Conservation (phyloP, 192 early-diverging fungal genomes). For the Coemansia sp. region DNA sequence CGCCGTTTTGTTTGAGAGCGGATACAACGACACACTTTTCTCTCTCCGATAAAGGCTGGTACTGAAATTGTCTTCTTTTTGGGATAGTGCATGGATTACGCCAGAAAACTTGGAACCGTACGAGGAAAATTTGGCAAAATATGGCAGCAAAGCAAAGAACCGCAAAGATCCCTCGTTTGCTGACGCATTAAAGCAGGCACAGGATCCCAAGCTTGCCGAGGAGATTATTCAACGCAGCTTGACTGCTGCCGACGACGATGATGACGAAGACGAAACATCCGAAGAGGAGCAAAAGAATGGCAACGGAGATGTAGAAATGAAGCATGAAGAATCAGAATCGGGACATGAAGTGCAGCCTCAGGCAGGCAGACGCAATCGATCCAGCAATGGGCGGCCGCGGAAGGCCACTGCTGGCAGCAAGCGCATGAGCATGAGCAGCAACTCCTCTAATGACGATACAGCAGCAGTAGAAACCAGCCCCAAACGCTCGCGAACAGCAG, state of each 20-base stretch:
- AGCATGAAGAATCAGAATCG: conserved; percentile 24
- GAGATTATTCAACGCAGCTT: conserved; percentile 45
- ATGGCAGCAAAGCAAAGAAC: conserved; percentile 51
- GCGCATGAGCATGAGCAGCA: conserved; percentile 35
- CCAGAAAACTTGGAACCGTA: conserved; percentile 53
- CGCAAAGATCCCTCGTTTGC: conserved; percentile 53
- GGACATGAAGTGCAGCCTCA: conserved; percentile 7
- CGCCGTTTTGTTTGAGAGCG: no score
- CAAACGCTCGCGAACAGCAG: conserved; percentile 47
- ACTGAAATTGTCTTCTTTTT: background rate
- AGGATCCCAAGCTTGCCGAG: conserved; percentile 45
- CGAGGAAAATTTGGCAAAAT: conserved; percentile 46
- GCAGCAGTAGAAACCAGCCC: conserved; percentile 21
- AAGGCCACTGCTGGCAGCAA: conserved; percentile 25
- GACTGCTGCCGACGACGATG: conserved; percentile 32
- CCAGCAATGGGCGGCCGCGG: conserved; percentile 22
- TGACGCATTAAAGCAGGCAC: conserved; percentile 54
- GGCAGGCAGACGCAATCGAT: conserved; percentile 6
- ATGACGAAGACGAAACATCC: conserved; percentile 58
- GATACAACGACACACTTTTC: no score
- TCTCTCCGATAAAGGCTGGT: no score
- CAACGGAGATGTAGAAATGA: conserved; percentile 51
- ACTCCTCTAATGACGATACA: conserved; percentile 39
- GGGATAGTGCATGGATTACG: conserved; percentile 50
- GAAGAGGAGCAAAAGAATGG: conserved; percentile 54